These are phyloP conservation scores for Heterobasidion occidentale DNA, from an alignment of 1,284 basidiomycete genomes.

Conservation along the genomic window DNA sequence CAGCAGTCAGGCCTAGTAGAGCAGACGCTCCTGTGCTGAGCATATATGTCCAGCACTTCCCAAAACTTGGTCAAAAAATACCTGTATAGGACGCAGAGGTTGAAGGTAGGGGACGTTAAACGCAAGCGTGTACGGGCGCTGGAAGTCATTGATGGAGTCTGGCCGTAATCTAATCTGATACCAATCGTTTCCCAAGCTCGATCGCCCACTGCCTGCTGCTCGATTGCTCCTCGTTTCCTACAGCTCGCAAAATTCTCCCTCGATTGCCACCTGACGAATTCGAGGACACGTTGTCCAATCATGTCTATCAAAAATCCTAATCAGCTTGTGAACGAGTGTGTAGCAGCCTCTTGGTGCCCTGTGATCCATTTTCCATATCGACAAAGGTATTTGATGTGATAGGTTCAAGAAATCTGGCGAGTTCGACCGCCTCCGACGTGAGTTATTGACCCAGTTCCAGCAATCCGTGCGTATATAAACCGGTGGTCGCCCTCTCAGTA, in stretches of 20 bases:
- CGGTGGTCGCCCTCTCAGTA: background rate
- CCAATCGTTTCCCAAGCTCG: background rate
- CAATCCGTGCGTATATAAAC: conserved; percentile 40
- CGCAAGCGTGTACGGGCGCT: too few relatives aligned
- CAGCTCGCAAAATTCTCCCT: background rate
- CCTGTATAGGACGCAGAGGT: background rate
- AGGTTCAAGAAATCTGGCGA: conserved; percentile 78
- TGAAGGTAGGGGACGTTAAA: background rate
- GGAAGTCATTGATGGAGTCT: too few relatives aligned
- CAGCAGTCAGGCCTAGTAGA: background rate
- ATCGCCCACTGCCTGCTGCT: background rate
- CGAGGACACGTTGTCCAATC: background rate
- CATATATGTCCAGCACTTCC: background rate
- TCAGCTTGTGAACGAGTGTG: background rate
- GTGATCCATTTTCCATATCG: background rate
- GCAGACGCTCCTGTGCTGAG: background rate
- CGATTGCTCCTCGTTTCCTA: background rate
- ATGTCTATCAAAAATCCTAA: conserved; percentile 1
- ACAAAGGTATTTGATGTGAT: background rate
- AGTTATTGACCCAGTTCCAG: conserved; percentile 57
- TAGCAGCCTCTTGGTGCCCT: background rate
- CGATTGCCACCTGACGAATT: background rate
- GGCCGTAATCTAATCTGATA: too few relatives aligned
- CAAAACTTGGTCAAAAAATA: background rate
- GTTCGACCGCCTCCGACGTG: conserved; percentile 63